A percentile compares a stretch with the other conserved stretches of the same genome.
phyloP scores from a whole-genome alignment of 192 early-diverging fungal species.

The Coemansia sp. region DNA sequence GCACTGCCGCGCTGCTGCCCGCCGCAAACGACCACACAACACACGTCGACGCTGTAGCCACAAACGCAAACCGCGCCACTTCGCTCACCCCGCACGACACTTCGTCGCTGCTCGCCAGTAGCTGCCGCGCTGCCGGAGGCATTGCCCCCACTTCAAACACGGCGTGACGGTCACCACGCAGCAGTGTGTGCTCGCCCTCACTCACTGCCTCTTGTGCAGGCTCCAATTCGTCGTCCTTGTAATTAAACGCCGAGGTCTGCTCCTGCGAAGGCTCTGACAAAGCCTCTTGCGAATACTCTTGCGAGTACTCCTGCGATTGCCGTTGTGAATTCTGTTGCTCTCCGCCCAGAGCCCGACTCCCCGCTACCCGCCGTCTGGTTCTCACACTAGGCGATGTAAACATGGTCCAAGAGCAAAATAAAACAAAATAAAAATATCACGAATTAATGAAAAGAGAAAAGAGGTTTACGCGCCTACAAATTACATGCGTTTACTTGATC shows the following conservation, averaged over 20 bases:
- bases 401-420: slow-evolving; percentile 9
- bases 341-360: neutral
- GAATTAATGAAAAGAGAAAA: neutral
- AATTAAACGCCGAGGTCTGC: neutral
- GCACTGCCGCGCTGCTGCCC: slow-evolving; percentile 6
- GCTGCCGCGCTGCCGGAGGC: slow-evolving; percentile 17
- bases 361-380: slow-evolving; percentile 16
- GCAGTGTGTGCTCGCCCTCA: slow-evolving; percentile 11
- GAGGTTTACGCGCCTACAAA: too few relatives aligned
- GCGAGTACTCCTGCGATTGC: neutral
- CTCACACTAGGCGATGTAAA: slow-evolving; percentile 35
- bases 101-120: slow-evolving; percentile 9
- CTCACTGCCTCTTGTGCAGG: neutral
- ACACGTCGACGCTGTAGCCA: slow-evolving; percentile 25
- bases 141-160: slow-evolving; percentile 24
- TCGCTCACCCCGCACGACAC: slow-evolving; percentile 17
- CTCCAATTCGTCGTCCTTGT: neutral
- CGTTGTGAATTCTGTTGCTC: neutral
- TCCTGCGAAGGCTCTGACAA: neutral
- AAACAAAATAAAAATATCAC: neutral
- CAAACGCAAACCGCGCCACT: slow-evolving; percentile 29
- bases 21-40: slow-evolving; percentile 34
- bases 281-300: neutral
- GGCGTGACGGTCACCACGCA: slow-evolving; percentile 35
- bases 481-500: neutral